Evolutionary conservation across 2,329 filamentous ascomycete genomes (phyloP).

Genomic region (Dactylellina drechsleri): DNA sequence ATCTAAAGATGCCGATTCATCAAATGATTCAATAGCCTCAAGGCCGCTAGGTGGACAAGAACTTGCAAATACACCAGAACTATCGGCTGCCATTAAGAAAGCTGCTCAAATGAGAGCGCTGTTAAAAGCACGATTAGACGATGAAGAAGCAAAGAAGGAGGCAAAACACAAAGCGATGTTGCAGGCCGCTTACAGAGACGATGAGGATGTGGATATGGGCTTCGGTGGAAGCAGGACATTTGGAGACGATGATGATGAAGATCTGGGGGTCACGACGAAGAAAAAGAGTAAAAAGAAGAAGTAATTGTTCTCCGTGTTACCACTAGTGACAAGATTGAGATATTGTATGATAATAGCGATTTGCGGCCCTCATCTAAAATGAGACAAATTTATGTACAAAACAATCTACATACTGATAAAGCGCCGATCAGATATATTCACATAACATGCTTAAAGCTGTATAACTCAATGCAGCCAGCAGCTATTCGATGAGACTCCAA

Average conservation of each 20-base stretch:
- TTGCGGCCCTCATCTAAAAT: too few species aligned
- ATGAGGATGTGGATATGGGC: constrained; percentile 91
- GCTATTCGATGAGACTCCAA: too few species aligned
- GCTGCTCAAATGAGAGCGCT: constrained; percentile 67
- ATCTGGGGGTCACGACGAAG: constrained; percentile 68
- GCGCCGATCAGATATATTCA: too few species aligned
- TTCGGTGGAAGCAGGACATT: constrained; percentile 84
- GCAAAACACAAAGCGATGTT: constrained; percentile 80
- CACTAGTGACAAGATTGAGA: too few species aligned
- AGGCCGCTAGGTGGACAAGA: constrained; percentile 65
- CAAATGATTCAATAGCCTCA: constrained; percentile 59
- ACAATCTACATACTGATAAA: too few species aligned
- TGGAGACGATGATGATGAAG: constrained; percentile 79
- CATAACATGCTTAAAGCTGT: too few species aligned
- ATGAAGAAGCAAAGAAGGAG: constrained; percentile 70
- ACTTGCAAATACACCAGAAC: constrained; percentile 72
- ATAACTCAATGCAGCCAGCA: too few species aligned
- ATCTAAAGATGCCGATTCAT: constrained; percentile 64
- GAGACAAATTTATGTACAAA: too few species aligned
- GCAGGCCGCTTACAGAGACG: constrained; percentile 77
- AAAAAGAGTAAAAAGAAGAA: constrained; percentile 79
- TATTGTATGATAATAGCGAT: too few species aligned
- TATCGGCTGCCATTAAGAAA: constrained; percentile 84
- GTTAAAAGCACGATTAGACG: constrained; percentile 59
- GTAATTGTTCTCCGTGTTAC: constrained; percentile 21